Base-by-base conservation (phyloP, 495 filamentous ascomycete species). In the Aspergillus asperescens region DNA sequence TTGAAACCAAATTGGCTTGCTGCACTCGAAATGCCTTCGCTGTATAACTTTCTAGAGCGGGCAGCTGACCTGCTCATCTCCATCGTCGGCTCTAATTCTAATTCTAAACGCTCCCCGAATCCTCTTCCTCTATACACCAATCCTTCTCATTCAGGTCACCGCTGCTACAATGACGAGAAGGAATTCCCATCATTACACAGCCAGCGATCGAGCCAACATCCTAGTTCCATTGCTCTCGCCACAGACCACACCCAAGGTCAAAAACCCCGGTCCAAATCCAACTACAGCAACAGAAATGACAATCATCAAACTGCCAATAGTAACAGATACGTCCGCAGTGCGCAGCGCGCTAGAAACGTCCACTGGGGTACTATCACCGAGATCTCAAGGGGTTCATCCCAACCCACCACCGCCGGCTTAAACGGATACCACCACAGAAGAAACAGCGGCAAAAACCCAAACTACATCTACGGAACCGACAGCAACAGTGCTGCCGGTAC, bases 331-430 rank as follows among this genome's bases (percentile, higher is more conserved):
- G 28, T 7, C 24, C 41, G 41, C 41, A 13, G 23, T 4, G 4
- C 41, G 4, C 22, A 31, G 7, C 18, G 28, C 2, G 41, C 43
- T 18, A 55, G 55, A 29, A 41, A 28, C 29, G 59, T 58, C 18
- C 52, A 38, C 55, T 61, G 54, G 59, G 51, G 46, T n/a, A 27
- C 45, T 3, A 47, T 49, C 28, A 48, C 18, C 7, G 49, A 49
- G 15, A 39, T 50, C 48, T 23, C 47, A 29, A 5, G 13, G n/a
- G 27, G 3, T 4, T n/a, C 24, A 18, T 5, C 18, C 24, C 4
- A 9, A 19, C 20, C 39, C 20, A 16, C 16, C 19, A 7, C 35
- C 6, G 23, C 43, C 1, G 25, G 27, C 2, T 9, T 46, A 32
- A 34, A 9, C 2, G 18, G 13, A 15, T 46, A 22, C 28, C 43